Base-by-base conservation (phyloP, 1,284 basidiomycete genomes). In the Ceratobasidium sp. region DNA sequence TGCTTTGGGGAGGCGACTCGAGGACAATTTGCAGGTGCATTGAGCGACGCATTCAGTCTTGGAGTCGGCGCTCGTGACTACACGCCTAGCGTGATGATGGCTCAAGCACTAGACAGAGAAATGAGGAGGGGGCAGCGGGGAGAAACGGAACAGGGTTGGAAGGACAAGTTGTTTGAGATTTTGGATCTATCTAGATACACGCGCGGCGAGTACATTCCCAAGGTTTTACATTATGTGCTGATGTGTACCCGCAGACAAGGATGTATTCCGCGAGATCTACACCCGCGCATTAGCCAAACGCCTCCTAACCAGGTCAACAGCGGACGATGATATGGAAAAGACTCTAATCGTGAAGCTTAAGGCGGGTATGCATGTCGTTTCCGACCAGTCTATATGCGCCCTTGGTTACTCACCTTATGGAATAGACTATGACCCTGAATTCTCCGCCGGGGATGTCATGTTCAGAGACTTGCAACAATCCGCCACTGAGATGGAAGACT, bases 201-300 rank as follows among this genome's bases (percentile, higher is more conserved):
- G 2, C 86, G 90, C 67, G 79, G 79, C 75, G 69, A n/a, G 74
- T 73, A 21, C 13, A 14, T 2, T 41, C 9, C 19, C 66, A 36
- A 11, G 33, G 11, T 4, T 16, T 46, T 19, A 11, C 11, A 7
- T n/a, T 1, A 21, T 67, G 5, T 19, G 25, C 39, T 33, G 29
- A 46, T 42, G 19, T 46, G 42, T 29, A 47, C 52, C 46, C 56
- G 73, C 73, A 70, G 93, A 95, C 77, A 93, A 92, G 77, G 93
- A 96, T 75, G 91, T 95, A 19, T 98, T 98, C 79, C 88, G 95
- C 74, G 91, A 91, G 33, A 98, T 97, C 79, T 99, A 98, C 78
- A 90, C 92, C 75, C 87, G 91, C 8, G 87, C 89, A 54, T 81
- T 99, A 62, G 92, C 95, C 19, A 97, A 93, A 80, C 85, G 96